These are phyloP conservation scores for Eimeria maxima DNA, from an alignment of 169 alveolate species.

Conservation along the genomic window DNA sequence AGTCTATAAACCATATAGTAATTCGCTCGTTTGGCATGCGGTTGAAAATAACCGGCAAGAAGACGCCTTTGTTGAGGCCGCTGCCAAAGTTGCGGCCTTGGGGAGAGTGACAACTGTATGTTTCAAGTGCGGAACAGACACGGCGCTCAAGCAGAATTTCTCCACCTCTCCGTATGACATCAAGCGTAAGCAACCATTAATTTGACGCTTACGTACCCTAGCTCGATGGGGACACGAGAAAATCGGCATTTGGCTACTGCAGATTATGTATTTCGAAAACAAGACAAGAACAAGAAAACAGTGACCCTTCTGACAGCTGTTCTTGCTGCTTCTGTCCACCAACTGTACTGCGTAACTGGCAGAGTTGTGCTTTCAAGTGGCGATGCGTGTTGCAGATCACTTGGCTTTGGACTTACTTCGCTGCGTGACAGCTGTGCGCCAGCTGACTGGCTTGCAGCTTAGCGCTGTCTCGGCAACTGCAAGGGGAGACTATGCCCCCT, in stretches of 20 bases:
- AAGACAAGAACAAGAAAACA: too few relatives aligned
- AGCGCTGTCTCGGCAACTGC: slow-evolving; percentile 58
- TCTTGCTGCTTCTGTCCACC: not conserved
- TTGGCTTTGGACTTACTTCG: slow-evolving; percentile 81
- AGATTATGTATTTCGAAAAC: not conserved
- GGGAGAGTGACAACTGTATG: slow-evolving; percentile 69
- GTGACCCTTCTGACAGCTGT: not conserved
- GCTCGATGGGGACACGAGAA: not conserved
- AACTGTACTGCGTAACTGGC: not conserved
- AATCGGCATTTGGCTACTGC: not conserved
- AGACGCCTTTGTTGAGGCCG: slow-evolving; percentile 79
- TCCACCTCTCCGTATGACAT: slow-evolving; percentile 58
- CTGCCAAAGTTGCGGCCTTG: slow-evolving; percentile 33
- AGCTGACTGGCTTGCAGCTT: slow-evolving; percentile 64
- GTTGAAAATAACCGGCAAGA: slow-evolving; percentile 76
- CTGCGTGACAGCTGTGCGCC: slow-evolving; percentile 76
- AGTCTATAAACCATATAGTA: slow-evolving; percentile 62
- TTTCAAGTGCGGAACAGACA: slow-evolving; percentile 71
- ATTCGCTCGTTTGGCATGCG: slow-evolving; percentile 80
- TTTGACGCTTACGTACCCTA: not conserved
- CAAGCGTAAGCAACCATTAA: slow-evolving; percentile 15
- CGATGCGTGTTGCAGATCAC: slow-evolving; percentile 63
- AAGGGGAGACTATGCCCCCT: slow-evolving; percentile 44
- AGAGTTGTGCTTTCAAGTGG: not conserved
- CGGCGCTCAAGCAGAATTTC: slow-evolving; percentile 56